These are phyloP conservation scores for Acanthamoeba sp. DNA, from an alignment of 208 protist species.

Conservation along the genomic window DNA sequence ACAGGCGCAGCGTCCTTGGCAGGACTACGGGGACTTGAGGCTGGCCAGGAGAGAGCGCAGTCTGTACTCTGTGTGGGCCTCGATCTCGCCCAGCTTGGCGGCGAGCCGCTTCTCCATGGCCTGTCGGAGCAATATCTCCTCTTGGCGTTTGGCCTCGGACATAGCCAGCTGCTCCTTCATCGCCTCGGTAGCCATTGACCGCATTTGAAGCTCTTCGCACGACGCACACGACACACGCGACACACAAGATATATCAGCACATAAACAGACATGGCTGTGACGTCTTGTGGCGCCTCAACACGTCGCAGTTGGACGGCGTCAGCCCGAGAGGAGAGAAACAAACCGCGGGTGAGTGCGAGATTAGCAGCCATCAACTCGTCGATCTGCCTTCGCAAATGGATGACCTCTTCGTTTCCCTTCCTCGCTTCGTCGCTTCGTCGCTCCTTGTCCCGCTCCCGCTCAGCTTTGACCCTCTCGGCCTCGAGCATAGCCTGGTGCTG, in stretches of 20 bases:
- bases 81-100: neutral
- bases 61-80: neutral
- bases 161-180: constrained; percentile 16
- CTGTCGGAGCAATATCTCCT: neutral
- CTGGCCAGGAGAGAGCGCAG: constrained; percentile 3
- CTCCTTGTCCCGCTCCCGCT: neutral
- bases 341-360: neutral
- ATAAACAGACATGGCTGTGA: too few species aligned
- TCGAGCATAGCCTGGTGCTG: constrained; percentile 49
- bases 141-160: neutral
- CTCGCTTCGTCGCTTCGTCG: neutral
- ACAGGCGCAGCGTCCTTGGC: neutral
- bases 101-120: constrained; percentile 26
- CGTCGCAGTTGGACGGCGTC: too few species aligned
- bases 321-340: neutral
- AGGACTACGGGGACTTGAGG: neutral
- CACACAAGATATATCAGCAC: too few species aligned
- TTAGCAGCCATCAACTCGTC: constrained; percentile 51
- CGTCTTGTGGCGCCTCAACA: too few species aligned
- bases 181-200: neutral
- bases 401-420: neutral
- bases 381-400: neutral
- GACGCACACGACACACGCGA: neutral
- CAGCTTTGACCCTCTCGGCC: neutral
- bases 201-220: neutral